Conservation (phyloP, 1,284 basidiomycete species). For the Porphyrellus sp. region DNA sequence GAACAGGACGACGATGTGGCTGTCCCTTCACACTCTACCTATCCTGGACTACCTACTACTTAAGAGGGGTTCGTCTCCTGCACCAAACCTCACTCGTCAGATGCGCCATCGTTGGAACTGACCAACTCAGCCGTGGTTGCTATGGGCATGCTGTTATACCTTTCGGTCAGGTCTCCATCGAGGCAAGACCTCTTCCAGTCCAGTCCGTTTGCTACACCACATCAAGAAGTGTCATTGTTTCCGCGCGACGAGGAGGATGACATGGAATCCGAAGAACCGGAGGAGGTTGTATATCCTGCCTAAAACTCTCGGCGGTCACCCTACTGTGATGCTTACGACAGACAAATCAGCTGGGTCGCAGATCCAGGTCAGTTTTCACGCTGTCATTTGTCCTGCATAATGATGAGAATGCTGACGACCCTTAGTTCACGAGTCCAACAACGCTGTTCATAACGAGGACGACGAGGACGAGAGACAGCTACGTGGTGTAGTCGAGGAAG, state of each 20-base stretch:
- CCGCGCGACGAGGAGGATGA: conserved; percentile 54
- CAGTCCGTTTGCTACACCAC: conserved; percentile 70
- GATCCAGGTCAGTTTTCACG: conserved; percentile 53
- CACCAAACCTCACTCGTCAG: conserved; percentile 42
- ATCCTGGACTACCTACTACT: conserved; percentile 35
- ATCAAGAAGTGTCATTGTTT: conserved; percentile 54
- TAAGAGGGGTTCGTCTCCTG: conserved; percentile 35
- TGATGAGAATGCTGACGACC: conserved; percentile 8
- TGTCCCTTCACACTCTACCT: conserved; percentile 36
- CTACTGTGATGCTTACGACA: conserved; percentile 48
- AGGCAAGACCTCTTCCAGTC: conserved; percentile 57
- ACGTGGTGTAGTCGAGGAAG: conserved; percentile 33
- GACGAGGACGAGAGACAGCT: conserved; percentile 41
- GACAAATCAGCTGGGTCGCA: conserved; percentile 75
- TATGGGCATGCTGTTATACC: conserved; percentile 44
- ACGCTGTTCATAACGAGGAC: conserved; percentile 59
- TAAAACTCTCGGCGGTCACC: conserved; percentile 46
- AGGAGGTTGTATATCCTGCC: conserved; percentile 54
- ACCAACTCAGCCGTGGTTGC: conserved; percentile 42
- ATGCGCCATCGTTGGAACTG: conserved; percentile 47
- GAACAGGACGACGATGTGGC: conserved; percentile 57
- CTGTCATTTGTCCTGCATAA: conserved; percentile 1
- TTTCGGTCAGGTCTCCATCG: conserved; percentile 45
- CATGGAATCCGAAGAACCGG: conserved; percentile 34
- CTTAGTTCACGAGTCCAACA: conserved; percentile 52